Conservation (phyloP, 768 basidiomycete genomes). For the Trametes villosa region DNA sequence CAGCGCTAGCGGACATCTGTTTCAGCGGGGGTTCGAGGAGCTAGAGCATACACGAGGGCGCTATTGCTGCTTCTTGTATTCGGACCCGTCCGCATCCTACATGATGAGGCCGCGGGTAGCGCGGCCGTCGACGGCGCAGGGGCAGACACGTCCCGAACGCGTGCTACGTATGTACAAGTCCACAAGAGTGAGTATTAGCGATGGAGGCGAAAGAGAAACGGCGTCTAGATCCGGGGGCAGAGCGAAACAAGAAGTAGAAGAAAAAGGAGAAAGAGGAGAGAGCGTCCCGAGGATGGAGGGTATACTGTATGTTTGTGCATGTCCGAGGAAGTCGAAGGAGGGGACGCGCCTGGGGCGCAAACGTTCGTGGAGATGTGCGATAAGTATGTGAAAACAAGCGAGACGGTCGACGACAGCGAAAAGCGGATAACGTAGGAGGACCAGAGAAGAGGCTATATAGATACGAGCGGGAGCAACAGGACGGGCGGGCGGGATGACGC, state of each 20-base stretch:
- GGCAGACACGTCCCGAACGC: no score
- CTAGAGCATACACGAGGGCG: no score
- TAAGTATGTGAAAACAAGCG: slow-evolving; percentile 1
- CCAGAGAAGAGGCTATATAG: not conserved
- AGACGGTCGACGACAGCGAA: slow-evolving; percentile 13
- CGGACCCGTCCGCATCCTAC: no score
- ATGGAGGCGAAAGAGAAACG: no score
- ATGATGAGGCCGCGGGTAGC: no score
- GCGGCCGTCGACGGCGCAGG: no score
- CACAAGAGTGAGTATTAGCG: no score
- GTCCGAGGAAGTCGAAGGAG: slow-evolving; percentile 1
- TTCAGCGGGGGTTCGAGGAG: no score
- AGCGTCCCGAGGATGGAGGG: slow-evolving; percentile 7
- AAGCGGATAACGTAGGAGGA: not conserved
- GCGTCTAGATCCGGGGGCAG: slow-evolving; percentile 4
- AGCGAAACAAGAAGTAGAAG: no score
- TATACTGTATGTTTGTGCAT: slow-evolving; percentile 2
- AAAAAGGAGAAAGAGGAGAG: not conserved
- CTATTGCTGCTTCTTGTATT: no score
- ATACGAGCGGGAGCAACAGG: not conserved
- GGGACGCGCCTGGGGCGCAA: slow-evolving; percentile 18
- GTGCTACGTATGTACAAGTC: no score
- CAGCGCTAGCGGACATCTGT: no score
- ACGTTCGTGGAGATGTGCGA: not conserved
- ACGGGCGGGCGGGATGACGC: not conserved